Percentiles rank a stretch among this genome's conserved stretches.
Conservation (phyloP, 2,329 filamentous ascomycete species). For the Zelopaecilomyces penicillatus region DNA sequence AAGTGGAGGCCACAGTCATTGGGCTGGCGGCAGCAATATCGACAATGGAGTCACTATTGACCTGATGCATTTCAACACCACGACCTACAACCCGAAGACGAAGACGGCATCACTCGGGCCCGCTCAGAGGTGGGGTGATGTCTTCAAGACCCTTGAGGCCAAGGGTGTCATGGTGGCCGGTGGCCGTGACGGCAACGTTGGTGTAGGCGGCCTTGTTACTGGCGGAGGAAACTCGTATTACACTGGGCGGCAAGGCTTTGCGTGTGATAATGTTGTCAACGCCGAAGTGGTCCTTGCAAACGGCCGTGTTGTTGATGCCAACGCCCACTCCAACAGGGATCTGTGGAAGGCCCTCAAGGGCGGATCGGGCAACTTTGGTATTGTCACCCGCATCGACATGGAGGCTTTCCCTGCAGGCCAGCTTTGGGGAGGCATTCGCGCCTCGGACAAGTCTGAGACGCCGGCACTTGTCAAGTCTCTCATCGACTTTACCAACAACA, state of each 20-base stretch:
- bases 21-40: conserved; percentile 30
- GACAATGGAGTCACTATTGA: conserved; percentile 27
- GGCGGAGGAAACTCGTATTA: conserved; percentile 33
- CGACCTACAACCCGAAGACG: conserved; percentile 22
- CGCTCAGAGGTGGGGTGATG: conserved; percentile 30
- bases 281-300: conserved; percentile 29
- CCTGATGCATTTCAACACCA: conserved; percentile 25
- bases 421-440: conserved; percentile 16
- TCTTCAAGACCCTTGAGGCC: conserved; percentile 26
- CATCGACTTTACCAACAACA: conserved; percentile 11
- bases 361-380: conserved; percentile 36
- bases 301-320: conserved; percentile 30
- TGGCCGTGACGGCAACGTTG: conserved; percentile 31
- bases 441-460: conserved; percentile 10
- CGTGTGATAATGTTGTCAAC: conserved; percentile 28
- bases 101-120: conserved; percentile 25
- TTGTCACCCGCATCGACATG: conserved; percentile 19
- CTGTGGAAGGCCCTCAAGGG: conserved; percentile 37
- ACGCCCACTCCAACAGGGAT: conserved; percentile 23
- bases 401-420: conserved; percentile 11
- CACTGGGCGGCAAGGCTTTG: conserved; percentile 28
- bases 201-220: conserved; percentile 18
- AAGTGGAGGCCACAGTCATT: conserved; percentile 37
- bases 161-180: conserved; percentile 27
- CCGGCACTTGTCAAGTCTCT: conserved; percentile 7